Evolutionary conservation across 2,329 filamentous ascomycete species (phyloP), one percentile per base, ranked within the genome.

Genomic region (Sporothrix dimorphospora): DNA sequence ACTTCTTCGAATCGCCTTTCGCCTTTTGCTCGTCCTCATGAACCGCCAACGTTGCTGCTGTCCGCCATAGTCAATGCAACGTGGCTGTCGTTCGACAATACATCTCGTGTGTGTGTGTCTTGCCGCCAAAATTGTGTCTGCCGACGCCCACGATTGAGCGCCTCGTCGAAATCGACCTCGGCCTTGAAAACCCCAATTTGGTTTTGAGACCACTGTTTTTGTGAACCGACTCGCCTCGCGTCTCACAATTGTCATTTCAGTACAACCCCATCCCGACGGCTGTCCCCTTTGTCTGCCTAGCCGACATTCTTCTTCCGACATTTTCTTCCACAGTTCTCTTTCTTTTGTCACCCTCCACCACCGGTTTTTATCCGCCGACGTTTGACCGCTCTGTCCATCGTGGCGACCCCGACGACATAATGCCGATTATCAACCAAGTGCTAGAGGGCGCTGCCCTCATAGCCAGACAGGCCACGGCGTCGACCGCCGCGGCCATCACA

Each of bases 401-500:
- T 67, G 63, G 63, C 63, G 42, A 67, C 19, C 45, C 63, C 24
- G 38, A 27, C 21, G 42, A 42, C 72, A 75, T 40, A 7, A 77
- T 81, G 79, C 73, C 75, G 3, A 27, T 79, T 34, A 69, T 80
- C 55, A 72, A 78, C 65, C 74, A 75, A 8, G 38, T 79, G 53
- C 70, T 77, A 34, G 75, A 78, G 45, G 78, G 76, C 51, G 76
- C 75, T 8, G 76, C 77, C 53, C 42, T 79, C 30, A 66, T 78
- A 12, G 76, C 74, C 27, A 73, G 79, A 55, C 78, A 81, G 72
- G 76, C 75, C 38, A 16, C 73, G 16, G 57, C 74, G 8, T 51
- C 72, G 1, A 53, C 71, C 5, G n/a, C 66, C 30, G 51, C 73
- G 6, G 66, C 73, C 2, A 8, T 66, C 16, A 59, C 63, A 21